Evolutionary conservation across 1,139 yeast species (phyloP).

Genomic region (Nadsonia starkeyi-henricii): DNA sequence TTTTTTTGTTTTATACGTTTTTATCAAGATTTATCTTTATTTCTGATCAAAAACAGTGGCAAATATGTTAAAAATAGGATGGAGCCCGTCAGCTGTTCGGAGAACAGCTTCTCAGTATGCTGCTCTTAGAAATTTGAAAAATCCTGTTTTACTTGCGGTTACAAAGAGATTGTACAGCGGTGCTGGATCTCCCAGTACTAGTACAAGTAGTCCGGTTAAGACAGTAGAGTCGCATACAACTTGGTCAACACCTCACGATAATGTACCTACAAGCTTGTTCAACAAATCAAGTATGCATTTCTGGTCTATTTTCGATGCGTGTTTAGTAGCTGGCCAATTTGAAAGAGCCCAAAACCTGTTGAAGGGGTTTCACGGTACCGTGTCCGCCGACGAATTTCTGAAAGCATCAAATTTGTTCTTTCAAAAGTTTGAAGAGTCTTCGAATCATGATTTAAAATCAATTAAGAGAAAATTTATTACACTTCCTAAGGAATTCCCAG

Average conservation of each 20-base stretch:
- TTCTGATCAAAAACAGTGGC: not conserved
- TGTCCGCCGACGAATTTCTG: slow-evolving; percentile 19
- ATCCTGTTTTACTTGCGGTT: not conserved
- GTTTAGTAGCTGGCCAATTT: slow-evolving; percentile 52
- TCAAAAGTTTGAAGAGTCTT: slow-evolving; percentile 6
- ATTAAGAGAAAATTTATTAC: not conserved
- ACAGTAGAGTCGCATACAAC: slow-evolving; percentile 7
- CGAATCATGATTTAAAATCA: not conserved
- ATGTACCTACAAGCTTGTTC: slow-evolving; percentile 19
- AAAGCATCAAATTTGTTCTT: slow-evolving; percentile 20
- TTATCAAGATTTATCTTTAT: too few species aligned
- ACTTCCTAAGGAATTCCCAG: slow-evolving; percentile 14
- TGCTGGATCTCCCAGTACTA: too few species aligned
- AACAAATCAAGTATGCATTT: slow-evolving; percentile 43
- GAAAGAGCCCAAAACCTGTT: slow-evolving; percentile 61
- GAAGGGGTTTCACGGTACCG: slow-evolving; percentile 37
- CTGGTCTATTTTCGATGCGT: slow-evolving; percentile 71
- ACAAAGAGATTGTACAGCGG: not conserved
- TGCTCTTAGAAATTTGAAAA: not conserved
- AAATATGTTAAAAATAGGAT: not conserved
- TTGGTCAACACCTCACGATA: slow-evolving; percentile 25
- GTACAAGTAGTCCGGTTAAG: not conserved
- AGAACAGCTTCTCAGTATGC: not conserved
- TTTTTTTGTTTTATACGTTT: too few species aligned
- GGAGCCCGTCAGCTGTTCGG: not conserved